A percentile compares a stretch with the other conserved stretches of the same genome.
Conservation (phyloP, 208 protist species). For the Acanthamoeba sp. region DNA sequence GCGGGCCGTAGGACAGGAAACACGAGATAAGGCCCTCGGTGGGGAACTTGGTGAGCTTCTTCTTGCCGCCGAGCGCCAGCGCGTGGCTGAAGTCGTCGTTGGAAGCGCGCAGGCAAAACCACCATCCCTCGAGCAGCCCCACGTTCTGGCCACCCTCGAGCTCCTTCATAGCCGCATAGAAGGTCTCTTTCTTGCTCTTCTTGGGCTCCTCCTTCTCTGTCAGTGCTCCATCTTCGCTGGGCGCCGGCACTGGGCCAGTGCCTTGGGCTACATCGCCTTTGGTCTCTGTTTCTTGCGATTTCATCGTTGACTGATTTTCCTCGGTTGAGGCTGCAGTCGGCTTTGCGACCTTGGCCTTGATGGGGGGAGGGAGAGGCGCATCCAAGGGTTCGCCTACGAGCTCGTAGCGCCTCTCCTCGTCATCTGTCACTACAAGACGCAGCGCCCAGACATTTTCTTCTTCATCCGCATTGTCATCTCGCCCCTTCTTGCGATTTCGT, state of each 20-base stretch:
- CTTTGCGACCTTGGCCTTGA: not conserved
- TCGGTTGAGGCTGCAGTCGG: too few relatives aligned
- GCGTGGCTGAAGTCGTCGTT: not conserved
- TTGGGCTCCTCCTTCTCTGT: not conserved
- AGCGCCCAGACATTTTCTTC: not conserved
- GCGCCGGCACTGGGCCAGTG: not conserved
- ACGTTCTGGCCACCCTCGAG: conserved; percentile 55
- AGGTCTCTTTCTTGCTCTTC: not conserved
- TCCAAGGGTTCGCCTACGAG: conserved; percentile 11
- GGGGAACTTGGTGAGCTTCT: conserved; percentile 48
- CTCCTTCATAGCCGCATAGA: conserved; percentile 52
- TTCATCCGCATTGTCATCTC: not conserved
- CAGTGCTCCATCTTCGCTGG: not conserved
- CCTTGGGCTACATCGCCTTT: not conserved
- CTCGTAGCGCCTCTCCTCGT: conserved; percentile 58
- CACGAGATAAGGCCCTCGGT: conserved; percentile 53
- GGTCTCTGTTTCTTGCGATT: too few relatives aligned
- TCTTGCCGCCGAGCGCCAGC: conserved; percentile 20
- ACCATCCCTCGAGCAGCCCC: conserved; percentile 42
- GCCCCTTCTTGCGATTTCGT: not conserved
- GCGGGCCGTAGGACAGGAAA: conserved; percentile 14
- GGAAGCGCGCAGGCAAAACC: conserved; percentile 34
- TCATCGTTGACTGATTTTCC: too few relatives aligned
- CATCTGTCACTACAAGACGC: conserved; percentile 7
- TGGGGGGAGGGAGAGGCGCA: conserved; percentile 27